Evolutionary conservation across 1,284 basidiomycete genomes (phyloP), one percentile per base, ranked within the genome.

Genomic region (Microbotryum lychnidis-dioicae): DNA sequence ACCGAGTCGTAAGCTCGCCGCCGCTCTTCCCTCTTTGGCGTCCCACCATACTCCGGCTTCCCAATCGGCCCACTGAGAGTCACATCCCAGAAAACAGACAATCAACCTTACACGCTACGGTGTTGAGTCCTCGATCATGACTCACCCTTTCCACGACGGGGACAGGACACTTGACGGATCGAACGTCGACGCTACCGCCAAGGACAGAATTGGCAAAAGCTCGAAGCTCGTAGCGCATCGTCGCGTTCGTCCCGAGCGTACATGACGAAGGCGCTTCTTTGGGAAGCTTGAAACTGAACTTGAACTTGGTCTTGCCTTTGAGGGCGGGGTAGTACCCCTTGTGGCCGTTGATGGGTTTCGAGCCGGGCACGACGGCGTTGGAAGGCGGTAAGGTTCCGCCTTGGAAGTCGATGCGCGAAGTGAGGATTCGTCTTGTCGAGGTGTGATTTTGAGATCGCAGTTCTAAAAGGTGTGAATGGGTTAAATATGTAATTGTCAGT

Each of bases 251-350:
- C 23, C 67, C 69, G 55, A 73, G 70, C 6, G 62, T 27, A 33
- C 60, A 67, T 4, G 71, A 71, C 12, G 72, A 72, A 10, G 73
- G 71, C 8, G 61, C 48, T 20, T 61, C 55, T 14, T 60, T 58
- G 8, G 72, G 70, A 14, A 73, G 50, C 12, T 56, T 54, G 56
- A 73, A 73, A 3, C 57, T 54, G 60, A 73, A 72, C 20, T 63
- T 62, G 62, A 73, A 73, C 49, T 70, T 65, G 6, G 73, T 73
- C n/a, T 65, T 63, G n/a, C 73, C 73, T 48, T 65, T 57, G 6
- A 71, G 63, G 1, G 72, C 72, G 5, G 69, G 69, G 49, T 66
- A 73, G 57, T 66, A 71, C 27, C 53, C 50, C 21, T 52, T 49
- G 14, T 37, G 25, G 21, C 62, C 60, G 23, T 63, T 54, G 14